A percentile compares a stretch with the other conserved stretches of the same genome.
phyloP scores from a whole-genome alignment of 495 filamentous ascomycete species.

The Bathelium albidoporum region DNA sequence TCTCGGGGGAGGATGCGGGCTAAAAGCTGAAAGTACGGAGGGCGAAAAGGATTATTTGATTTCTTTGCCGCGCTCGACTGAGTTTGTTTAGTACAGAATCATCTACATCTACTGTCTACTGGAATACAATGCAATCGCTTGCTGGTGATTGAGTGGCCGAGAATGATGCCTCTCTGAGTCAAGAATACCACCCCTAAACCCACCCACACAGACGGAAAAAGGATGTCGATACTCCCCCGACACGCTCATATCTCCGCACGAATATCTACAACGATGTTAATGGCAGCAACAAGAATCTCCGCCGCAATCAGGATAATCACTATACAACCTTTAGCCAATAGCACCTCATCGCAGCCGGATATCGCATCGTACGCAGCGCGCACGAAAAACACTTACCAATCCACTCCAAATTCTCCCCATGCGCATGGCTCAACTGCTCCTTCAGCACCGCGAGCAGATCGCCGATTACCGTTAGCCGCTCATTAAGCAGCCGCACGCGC shows the following conservation, averaged over 20 bases:
- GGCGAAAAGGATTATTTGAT: background rate
- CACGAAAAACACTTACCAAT: conserved; percentile 32
- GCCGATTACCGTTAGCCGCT: conserved; percentile 84
- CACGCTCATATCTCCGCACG: conserved; percentile 55
- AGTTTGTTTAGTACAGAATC: background rate
- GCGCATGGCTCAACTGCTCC: conserved; percentile 91
- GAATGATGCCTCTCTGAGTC: background rate
- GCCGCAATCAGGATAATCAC: conserved; percentile 94
- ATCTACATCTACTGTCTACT: background rate
- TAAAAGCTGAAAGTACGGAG: background rate
- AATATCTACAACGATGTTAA: conserved; percentile 93
- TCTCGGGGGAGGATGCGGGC: background rate
- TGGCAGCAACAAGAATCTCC: conserved; percentile 85
- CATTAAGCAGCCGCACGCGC: conserved; percentile 78
- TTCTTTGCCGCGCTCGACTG: background rate
- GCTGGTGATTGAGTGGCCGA: background rate
- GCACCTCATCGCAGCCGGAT: background rate
- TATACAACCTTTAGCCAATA: conserved; percentile 18
- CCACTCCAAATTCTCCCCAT: conserved; percentile 93
- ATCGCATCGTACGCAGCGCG: background rate
- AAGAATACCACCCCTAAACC: background rate
- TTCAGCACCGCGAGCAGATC: conserved; percentile 91
- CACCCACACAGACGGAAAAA: no score
- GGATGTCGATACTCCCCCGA: conserved; percentile 18
- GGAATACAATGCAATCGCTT: background rate